Evolutionary conservation across 2,329 filamentous ascomycete genomes (phyloP).

Genomic region (Xylaria polymorpha): DNA sequence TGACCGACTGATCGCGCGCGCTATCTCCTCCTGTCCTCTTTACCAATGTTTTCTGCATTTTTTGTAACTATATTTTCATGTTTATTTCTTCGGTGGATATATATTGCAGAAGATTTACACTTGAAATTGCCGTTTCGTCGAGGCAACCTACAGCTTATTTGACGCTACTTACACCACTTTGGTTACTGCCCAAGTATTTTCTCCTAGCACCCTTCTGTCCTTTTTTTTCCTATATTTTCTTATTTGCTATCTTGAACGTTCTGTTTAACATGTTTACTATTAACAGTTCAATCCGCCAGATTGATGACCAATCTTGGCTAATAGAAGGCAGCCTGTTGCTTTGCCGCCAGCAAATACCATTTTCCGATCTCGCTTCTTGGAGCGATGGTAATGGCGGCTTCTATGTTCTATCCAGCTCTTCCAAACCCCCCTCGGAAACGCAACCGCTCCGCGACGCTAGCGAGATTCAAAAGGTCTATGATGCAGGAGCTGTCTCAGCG

Average conservation of each 20-base stretch:
- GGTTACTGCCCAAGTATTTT: conserved; percentile 25
- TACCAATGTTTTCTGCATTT: conserved; percentile 24
- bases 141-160: conserved; percentile 26
- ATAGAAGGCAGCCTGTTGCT: conserved; percentile 27
- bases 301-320: conserved; percentile 28
- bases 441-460: conserved; percentile 23
- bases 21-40: too few species aligned
- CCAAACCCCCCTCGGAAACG: conserved; percentile 24
- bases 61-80: conserved; percentile 28
- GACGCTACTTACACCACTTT: conserved; percentile 26
- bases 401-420: conserved; percentile 28
- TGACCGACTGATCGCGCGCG: too few species aligned
- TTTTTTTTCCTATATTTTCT: conserved; percentile 22
- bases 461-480: conserved; percentile 30
- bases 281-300: conserved; percentile 23
- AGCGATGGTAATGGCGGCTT: conserved; percentile 28
- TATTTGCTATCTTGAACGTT: conserved; percentile 28
- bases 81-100: conserved; percentile 27
- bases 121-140: conserved; percentile 18
- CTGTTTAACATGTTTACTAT: conserved; percentile 24
- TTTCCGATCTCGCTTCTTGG: conserved; percentile 26
- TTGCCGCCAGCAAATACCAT: conserved; percentile 24
- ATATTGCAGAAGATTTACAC: conserved; percentile 23
- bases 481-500: conserved; percentile 29
- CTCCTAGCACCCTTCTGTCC: conserved; percentile 26